Conservation (phyloP, 331 rosid genomes). For the Quercus tomentella region DNA sequence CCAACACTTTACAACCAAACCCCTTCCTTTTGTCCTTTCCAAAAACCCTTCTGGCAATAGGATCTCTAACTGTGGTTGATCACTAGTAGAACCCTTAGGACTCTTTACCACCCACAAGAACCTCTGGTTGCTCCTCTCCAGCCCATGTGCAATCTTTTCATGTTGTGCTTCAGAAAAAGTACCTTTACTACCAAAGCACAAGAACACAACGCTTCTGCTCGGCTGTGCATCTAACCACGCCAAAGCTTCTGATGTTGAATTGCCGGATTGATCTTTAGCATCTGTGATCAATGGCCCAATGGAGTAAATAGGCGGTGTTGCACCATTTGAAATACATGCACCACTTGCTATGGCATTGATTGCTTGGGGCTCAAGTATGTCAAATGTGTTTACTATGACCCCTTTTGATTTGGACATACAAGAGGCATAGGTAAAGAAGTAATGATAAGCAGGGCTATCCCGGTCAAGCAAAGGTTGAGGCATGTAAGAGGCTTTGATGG, state of each 20-base stretch:
- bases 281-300: constrained; percentile 22
- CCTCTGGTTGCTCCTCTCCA: constrained; percentile 24
- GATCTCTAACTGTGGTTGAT: neutral
- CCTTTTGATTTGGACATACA: constrained; percentile 13
- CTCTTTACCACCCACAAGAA: constrained; percentile 31
- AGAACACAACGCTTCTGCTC: constrained; percentile 13
- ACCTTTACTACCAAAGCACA: constrained; percentile 24
- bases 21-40: constrained; percentile 19
- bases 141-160: constrained; percentile 10
- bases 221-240: constrained; percentile 21
- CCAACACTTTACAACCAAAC: constrained; percentile 16
- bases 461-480: constrained; percentile 16
- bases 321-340: neutral
- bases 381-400: constrained; percentile 17
- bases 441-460: neutral
- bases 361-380: constrained; percentile 9
- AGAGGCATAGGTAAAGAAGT: constrained; percentile 6
- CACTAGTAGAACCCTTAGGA: neutral
- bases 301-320: constrained; percentile 11
- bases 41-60: constrained; percentile 14
- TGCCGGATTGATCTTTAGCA: neutral
- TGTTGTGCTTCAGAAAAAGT: constrained; percentile 4
- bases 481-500: constrained; percentile 6
- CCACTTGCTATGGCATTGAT: constrained; percentile 18
- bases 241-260: neutral